Base-by-base conservation (phyloP, 352 stramenopile genomes). In the Aphanomyces stellatus region DNA sequence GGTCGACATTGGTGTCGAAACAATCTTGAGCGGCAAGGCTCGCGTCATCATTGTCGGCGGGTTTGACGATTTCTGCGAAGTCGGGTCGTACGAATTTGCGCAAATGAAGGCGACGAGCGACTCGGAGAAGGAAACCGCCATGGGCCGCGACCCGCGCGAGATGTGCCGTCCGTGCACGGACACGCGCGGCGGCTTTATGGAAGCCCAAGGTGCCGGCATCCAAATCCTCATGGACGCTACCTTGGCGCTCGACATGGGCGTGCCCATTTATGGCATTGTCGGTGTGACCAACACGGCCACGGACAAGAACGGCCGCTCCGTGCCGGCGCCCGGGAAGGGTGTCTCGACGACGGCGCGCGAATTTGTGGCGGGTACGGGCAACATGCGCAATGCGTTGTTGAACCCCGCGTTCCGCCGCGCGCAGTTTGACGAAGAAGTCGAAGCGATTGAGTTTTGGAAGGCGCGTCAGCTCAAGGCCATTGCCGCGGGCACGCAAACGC, bases 41-140 rank as follows among this genome's bases (percentile, higher is more conserved):
- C 85, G 88, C 11, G 70, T 96, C 13, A 83, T 92, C 19, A 80
- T 96, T 43, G 86, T 92, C 59, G 88, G 86, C 51, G 88, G 88
- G 10, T 92, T 87, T 61, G 88, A 96, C 59, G 88, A 95, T 66
- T 95, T 95, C 46, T 85, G 86, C 25, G 88, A 96, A 67, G 85
- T 93, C 70, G 75, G 81, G 25, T 79, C 85, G 46, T 90, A 88
- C 69, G 86, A 95, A 69, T 96, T 96, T 60, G 88, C 87, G 31
- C 84, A 93, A 65, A 96, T 95, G 88, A 92, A 93, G 70, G 85
- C 88, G 4, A 96, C 82, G 2, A 93, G 81, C 56, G 82, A 92
- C 72, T 91, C 88, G 0, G 79, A 87, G 3, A 91, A 95, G 75
- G 88, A 96, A 40, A 69, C 69, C 0, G 69, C 60, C 2, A 93